Evolutionary conservation across 2,329 filamentous ascomycete species (phyloP), one percentile per base, ranked within the genome.

Genomic region (Volutella citrinella): DNA sequence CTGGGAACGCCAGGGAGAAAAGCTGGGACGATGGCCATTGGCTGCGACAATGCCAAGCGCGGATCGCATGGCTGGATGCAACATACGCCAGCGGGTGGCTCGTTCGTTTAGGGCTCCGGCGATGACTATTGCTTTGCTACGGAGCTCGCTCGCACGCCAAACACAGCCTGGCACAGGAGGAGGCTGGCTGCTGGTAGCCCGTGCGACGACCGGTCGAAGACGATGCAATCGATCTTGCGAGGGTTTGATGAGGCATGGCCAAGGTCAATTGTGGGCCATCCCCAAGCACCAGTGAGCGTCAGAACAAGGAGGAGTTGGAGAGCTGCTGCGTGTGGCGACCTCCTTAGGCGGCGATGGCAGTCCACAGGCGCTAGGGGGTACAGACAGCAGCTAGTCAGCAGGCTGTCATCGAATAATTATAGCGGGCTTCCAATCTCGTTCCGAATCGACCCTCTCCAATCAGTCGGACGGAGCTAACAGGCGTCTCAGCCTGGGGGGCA

Each of bases 1-100:
- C 43, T 52, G 48, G 55, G 48, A 46, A 52, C 43, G 42, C 48
- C 45, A 51, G 43, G 31, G 46, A 45, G 30, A 27, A 39, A 40
- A 40, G 40, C 46, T 44, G 55, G 51, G 54, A 57, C 52, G 28
- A 19, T 16, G 30, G 4, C 56, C 45, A 57, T 57, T 58, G 54
- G 55, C 20, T 12, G 6, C 12, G 7, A 30, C 16, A 22, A 24
- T 23, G 31, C 27, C 18, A 37, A 32, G 30, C 22, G 32, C 40
- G 39, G 46, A 30, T 35, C 12, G 32, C 20, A 17, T 36, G 34
- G 30, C 30, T 24, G n/a, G n/a, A n/a, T n/a, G n/a, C n/a, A n/a
- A n/a, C n/a, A n/a, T n/a, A n/a, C n/a, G n/a, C n/a, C n/a, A n/a
- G n/a, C n/a, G n/a, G n/a, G n/a, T n/a, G n/a, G n/a, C n/a, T n/a